phyloP scores from a whole-genome alignment of 2,329 filamentous ascomycete genomes.

The Fusarium newnesense region DNA sequence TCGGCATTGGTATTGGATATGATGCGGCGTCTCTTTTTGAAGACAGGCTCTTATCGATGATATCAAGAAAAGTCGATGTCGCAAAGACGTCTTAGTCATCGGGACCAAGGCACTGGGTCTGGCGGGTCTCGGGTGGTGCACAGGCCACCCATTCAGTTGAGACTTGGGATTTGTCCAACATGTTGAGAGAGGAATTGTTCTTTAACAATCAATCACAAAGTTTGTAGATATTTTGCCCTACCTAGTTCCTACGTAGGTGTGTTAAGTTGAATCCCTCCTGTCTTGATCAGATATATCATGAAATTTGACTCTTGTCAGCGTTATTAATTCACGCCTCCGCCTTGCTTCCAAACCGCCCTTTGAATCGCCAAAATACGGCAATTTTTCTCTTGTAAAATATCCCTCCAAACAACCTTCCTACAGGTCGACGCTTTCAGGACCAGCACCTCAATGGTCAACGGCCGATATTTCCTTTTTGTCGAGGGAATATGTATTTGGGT shows the following conservation, averaged over 20 bases:
- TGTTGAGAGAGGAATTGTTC: neutral
- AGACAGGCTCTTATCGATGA: slow-evolving; percentile 27
- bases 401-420: neutral
- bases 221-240: neutral
- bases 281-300: neutral
- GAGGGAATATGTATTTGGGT: neutral
- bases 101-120: slow-evolving; percentile 21
- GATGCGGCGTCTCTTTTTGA: slow-evolving; percentile 3
- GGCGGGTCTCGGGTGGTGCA: slow-evolving; percentile 12
- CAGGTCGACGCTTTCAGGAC: neutral
- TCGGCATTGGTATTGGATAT: slow-evolving; percentile 29
- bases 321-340: neutral
- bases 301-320: neutral
- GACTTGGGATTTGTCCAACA: neutral
- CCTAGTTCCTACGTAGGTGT: neutral
- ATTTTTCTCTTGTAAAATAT: slow-evolving; percentile 2
- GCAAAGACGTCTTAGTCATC: slow-evolving; percentile 32
- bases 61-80: slow-evolving; percentile 35
- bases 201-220: neutral
- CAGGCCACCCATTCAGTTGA: slow-evolving; percentile 2
- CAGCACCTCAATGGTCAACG: neutral
- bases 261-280: neutral
- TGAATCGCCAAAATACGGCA: neutral
- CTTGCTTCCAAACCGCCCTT: neutral
- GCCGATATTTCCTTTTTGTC: neutral